phyloP scores from a whole-genome alignment of 257 asterid species.

The Fraxinus cuspidata region DNA sequence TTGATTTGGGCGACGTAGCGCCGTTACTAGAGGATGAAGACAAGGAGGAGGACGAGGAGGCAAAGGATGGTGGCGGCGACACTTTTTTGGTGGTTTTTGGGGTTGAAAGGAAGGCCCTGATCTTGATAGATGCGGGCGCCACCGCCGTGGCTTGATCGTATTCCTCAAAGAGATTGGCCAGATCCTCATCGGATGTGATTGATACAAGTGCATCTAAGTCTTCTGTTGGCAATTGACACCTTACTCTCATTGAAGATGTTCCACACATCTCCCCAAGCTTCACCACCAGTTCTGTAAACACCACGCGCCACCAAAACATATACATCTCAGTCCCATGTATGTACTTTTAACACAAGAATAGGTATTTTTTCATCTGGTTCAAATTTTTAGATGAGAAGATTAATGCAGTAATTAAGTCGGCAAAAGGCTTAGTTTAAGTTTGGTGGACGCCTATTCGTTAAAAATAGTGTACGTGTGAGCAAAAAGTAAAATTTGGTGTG shows the following conservation, averaged over 20 bases:
- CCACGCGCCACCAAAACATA: constrained; percentile 14
- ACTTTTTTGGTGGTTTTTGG: constrained; percentile 48
- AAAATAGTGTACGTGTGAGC: neutral
- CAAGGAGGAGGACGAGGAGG: constrained; percentile 31
- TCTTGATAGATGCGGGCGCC: constrained; percentile 43
- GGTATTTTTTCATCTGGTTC: too few species aligned
- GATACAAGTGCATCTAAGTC: constrained; percentile 81
- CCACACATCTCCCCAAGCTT: constrained; percentile 72
- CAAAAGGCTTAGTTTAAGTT: neutral
- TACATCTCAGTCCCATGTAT: neutral
- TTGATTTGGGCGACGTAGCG: constrained; percentile 42
- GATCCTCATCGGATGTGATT: constrained; percentile 78
- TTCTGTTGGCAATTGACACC: constrained; percentile 77
- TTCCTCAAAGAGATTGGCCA: constrained; percentile 73
- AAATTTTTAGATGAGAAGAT: neutral
- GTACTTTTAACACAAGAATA: neutral
- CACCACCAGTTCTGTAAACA: constrained; percentile 56
- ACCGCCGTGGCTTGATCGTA: constrained; percentile 46
- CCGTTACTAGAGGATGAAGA: constrained; percentile 29
- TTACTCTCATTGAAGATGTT: constrained; percentile 43
- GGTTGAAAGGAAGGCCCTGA: constrained; percentile 61
- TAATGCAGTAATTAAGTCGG: neutral
- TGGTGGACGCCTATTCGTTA: neutral
- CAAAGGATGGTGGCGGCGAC: constrained; percentile 51
- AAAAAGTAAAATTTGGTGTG: neutral